Evolutionary conservation across 805 yeast species (phyloP).

Genomic region (Metschnikowia bowlesiae): DNA sequence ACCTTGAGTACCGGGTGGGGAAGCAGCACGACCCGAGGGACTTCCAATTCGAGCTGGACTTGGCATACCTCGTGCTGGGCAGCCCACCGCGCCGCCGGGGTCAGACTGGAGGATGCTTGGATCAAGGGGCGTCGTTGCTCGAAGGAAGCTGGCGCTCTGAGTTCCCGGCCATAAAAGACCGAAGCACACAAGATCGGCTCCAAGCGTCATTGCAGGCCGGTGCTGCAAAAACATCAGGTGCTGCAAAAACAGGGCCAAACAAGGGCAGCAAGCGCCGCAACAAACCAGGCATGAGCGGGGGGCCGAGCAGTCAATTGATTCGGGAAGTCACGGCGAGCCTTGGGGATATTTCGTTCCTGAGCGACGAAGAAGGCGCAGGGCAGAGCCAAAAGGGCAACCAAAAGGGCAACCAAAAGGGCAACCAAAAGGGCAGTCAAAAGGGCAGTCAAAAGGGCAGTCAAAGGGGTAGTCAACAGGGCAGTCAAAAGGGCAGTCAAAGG

Average conservation of each 20-base stretch:
- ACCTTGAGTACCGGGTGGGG: slow-evolving; percentile 14
- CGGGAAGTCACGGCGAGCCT: slow-evolving; percentile 27
- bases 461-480: not conserved
- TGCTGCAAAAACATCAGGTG: too few species aligned
- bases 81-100: too few species aligned
- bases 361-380: slow-evolving; percentile 21
- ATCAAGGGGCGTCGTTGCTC: too few species aligned
- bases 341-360: slow-evolving; percentile 22
- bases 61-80: slow-evolving; percentile 22
- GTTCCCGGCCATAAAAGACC: too few species aligned
- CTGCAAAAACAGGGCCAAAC: not conserved
- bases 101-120: too few species aligned
- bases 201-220: too few species aligned
- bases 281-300: too few species aligned
- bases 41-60: slow-evolving; percentile 25
- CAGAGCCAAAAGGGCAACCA: not conserved
- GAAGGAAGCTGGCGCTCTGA: too few species aligned
- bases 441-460: not conserved
- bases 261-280: not conserved
- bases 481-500: not conserved
- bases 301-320: not conserved
- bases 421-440: not conserved
- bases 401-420: not conserved
- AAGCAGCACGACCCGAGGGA: too few species aligned
- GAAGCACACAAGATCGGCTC: too few species aligned